Evolutionary conservation across 768 basidiomycete species (phyloP), one percentile per base, ranked within the genome.

Genomic region (Agrocybe chaxingu): DNA sequence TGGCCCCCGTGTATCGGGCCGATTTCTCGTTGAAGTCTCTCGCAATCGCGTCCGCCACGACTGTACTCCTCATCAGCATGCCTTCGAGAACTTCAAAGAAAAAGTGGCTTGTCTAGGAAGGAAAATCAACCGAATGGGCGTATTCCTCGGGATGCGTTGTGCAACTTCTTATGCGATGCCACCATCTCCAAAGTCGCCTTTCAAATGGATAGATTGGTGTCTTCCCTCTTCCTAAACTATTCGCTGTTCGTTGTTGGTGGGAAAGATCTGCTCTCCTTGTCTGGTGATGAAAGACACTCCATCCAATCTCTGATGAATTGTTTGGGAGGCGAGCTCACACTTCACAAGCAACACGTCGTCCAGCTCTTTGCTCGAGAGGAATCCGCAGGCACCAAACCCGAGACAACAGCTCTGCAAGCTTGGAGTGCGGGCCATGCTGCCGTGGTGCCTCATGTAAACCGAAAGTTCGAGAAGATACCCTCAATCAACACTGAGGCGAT

Each of bases 381-480:
- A 47, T 47, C 48, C 2, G 47, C 54, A 7, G 48, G 16, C 13
- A 51, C 59, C 3, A 6, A 60, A 12, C 10, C 46, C 0, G 12
- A 50, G 6, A 44, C 57, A n/a, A 63, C 66, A 10, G 77, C 74
- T 0, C 48, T 72, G 12, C 70, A 69, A 48, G 76, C 79, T 6
- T 81, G 77, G 79, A 67, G 65, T 1, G 73, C 76, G 6, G 73
- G 65, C 56, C 64, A 63, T 19, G 69, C 70, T 8, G 67, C 66
- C 2, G 64, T 57, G 2, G 9, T 69, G 8, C 47, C 57, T 4
- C 1, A 52, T 16, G 67, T 67, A 55, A 42, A 37, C 11, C 3
- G 31, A 30, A 47, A 34, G 19, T 43, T 62, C 3, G 42, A 49
- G 12, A 41, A 34, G 1, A 29, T 52, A 10, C 50, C 58, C 7